phyloP scores from a whole-genome alignment of 495 filamentous ascomycete species.

The Aspergillus leporis region DNA sequence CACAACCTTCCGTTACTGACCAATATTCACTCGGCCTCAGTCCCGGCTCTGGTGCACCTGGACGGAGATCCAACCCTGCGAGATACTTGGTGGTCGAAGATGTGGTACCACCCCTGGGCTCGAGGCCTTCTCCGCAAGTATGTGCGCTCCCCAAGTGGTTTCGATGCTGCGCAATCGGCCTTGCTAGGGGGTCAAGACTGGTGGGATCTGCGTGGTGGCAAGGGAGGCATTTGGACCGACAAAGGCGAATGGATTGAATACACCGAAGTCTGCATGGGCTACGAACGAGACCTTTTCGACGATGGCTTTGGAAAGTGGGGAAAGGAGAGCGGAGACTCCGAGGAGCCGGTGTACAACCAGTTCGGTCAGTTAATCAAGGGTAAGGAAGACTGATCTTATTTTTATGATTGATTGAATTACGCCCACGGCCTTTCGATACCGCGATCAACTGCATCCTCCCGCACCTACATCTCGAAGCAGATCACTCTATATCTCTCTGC shows the following conservation, averaged over 20 bases:
- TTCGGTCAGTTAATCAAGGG: constrained; percentile 43
- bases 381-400: constrained; percentile 24
- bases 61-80: constrained; percentile 45
- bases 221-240: constrained; percentile 62
- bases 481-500: background rate
- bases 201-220: constrained; percentile 57
- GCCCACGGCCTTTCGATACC: too few species aligned
- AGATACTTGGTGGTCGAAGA: constrained; percentile 51
- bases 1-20: constrained; percentile 50
- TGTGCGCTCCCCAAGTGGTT: constrained; percentile 45
- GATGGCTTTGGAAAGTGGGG: constrained; percentile 44
- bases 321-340: constrained; percentile 65
- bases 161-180: constrained; percentile 44
- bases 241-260: constrained; percentile 54
- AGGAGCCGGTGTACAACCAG: constrained; percentile 54
- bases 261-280: constrained; percentile 53
- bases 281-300: constrained; percentile 52
- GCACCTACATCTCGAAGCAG: background rate
- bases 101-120: constrained; percentile 59
- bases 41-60: constrained; percentile 53
- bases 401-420: too few species aligned
- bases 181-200: constrained; percentile 50
- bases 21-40: constrained; percentile 49
- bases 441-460: background rate
- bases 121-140: constrained; percentile 53